Evolutionary conservation across 169 alveolate genomes (phyloP).

Genomic region (Plasmodium gonderi): DNA sequence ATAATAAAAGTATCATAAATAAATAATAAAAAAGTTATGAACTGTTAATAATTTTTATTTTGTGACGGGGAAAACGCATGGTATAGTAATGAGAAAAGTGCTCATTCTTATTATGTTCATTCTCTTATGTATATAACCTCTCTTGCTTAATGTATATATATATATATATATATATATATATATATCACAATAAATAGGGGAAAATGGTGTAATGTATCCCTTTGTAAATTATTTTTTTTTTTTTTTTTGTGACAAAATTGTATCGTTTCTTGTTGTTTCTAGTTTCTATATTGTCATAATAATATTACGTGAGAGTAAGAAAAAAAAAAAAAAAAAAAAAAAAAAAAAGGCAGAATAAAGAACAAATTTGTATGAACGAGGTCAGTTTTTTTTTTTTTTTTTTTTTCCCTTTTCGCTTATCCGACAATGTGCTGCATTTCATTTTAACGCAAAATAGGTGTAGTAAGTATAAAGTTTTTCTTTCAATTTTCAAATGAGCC

Average conservation of each 20-base stretch:
- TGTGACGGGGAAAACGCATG: not conserved
- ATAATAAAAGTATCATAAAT: too few relatives aligned
- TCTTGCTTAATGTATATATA: not conserved
- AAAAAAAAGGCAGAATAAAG: not conserved
- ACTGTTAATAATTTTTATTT: constrained; percentile 22
- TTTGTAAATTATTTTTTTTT: not conserved
- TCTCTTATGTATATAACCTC: too few relatives aligned
- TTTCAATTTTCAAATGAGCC: not conserved
- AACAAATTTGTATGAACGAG: not conserved
- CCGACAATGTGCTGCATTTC: not conserved
- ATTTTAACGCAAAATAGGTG: not conserved
- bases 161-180: not conserved
- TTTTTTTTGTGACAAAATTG: too few relatives aligned
- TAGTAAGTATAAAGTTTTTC: not conserved
- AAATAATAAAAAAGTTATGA: constrained; percentile 13
- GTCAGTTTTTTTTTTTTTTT: not conserved
- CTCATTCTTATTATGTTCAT: too few relatives aligned
- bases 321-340: not conserved
- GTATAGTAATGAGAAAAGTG: too few relatives aligned
- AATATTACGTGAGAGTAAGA: not conserved
- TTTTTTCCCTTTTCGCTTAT: not conserved
- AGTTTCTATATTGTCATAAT: not conserved
- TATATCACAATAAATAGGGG: not conserved
- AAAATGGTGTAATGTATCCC: not conserved
- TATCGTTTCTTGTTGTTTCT: not conserved